Evolutionary conservation across 805 yeast species (phyloP), one percentile per base, ranked within the genome.

Genomic region (Isabelozyma heimii): DNA sequence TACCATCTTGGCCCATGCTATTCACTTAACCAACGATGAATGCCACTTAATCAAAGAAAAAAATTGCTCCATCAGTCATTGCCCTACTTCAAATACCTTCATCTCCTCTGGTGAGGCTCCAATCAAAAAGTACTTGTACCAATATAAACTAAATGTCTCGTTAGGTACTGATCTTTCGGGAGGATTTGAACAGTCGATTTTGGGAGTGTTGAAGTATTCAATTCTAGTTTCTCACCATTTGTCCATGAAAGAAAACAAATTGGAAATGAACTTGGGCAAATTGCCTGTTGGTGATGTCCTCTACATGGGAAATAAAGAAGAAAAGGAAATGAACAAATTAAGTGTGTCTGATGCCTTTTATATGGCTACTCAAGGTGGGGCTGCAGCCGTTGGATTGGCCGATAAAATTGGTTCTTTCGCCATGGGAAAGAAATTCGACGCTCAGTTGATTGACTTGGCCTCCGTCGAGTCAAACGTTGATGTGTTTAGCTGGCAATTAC

Each of bases 71-170:
- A 81, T 92, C 14, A 79, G 96, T 4, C 98, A 94, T 67, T 92
- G 99, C 69, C 99, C 99, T 2, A 82, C 90, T 9, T 88, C 96
- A 14, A 92, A 92, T 65, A 83, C 96, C 1, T 83, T 94, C 14
- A 77, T 92, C 49, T 84, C 96, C 0, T 85, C 95, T 9, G 99
- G 99, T 14, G 95, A 90, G 65, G 91, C 96, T 8, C 85, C 90
- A 15, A 82, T 92, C 9, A 79, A 86, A 55, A 54, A 63, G 48
- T 79, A 84, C 75, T 69, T 89, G 40, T 70, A 91, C 47, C 75
- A 84, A 42, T 76, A 78, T 38, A 81, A 79, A 9, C 77, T 90
- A 51, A 86, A 88, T 47, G 95, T 94, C 17, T 82, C 95, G 8
- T 74, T 92, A 45, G 79, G 79, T 14, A 71, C 79, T 6, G 79